phyloP scores from a whole-genome alignment of 345 rosid genomes.

The Citrus maxima region DNA sequence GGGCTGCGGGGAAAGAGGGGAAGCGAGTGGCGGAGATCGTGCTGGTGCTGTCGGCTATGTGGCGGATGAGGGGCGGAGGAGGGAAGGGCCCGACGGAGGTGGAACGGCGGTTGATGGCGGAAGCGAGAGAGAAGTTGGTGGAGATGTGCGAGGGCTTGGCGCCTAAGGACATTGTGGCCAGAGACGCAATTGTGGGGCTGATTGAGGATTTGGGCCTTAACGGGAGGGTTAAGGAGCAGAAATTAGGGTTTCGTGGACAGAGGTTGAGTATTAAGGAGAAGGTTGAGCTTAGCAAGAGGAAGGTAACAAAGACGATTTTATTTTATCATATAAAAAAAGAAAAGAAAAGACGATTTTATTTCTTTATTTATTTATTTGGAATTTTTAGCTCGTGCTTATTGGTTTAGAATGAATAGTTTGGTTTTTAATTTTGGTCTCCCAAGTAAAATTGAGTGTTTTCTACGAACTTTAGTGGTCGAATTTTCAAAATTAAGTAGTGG shows the following conservation, averaged over 20 bases:
- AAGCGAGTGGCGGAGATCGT: slow-evolving; percentile 85
- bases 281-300: slow-evolving; percentile 51
- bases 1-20: slow-evolving; percentile 16
- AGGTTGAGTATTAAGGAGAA: slow-evolving; percentile 69
- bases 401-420: neutral
- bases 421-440: neutral
- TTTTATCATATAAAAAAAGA: neutral
- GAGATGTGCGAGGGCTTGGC: slow-evolving; percentile 45
- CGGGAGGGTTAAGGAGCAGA: slow-evolving; percentile 51
- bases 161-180: slow-evolving; percentile 62
- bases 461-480: too few species aligned
- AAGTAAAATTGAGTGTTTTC: neutral
- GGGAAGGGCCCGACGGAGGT: slow-evolving; percentile 56
- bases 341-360: neutral
- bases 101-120: slow-evolving; percentile 65
- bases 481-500: neutral
- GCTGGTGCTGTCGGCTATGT: slow-evolving; percentile 69
- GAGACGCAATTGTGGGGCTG: slow-evolving; percentile 55
- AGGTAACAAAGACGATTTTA: slow-evolving; percentile 38
- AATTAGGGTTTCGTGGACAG: slow-evolving; percentile 48
- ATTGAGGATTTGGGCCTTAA: slow-evolving; percentile 85
- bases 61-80: slow-evolving; percentile 71
- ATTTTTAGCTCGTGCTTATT: neutral
- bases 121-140: slow-evolving; percentile 71
- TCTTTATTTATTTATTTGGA: neutral